Base-by-base conservation (phyloP, 2,329 filamentous ascomycete genomes). In the Cladosporium cucumerinum region DNA sequence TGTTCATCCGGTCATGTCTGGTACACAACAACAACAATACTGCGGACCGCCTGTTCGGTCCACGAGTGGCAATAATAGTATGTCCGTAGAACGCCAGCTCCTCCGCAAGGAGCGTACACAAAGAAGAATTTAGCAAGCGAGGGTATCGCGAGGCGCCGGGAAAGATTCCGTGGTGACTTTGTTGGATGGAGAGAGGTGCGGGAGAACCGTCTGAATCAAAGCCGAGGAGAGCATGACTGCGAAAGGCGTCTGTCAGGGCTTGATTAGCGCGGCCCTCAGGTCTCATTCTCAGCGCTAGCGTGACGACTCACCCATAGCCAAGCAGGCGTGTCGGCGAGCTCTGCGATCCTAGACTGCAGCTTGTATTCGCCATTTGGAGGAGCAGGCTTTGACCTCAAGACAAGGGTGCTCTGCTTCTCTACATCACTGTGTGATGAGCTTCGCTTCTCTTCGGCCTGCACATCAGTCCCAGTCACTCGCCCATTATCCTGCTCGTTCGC, bases 1-100 rank as follows among this genome's bases (percentile, higher is more conserved):
- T 43, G 57, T 60, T 49, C 21, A 26, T 60, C 39, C 58, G 57
- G 58, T 61, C 46, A 51, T 61, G 58, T 51, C 58, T 61, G 58
- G 32, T 61, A 61, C 58, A 61, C 58, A 51, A 61, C 36, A 43
- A 28, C n/a, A 34, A 26, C n/a, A 32, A 30, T 30, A 8, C 25
- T 30, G 26, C 18, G 26, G 23, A 26, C 57, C 57, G 39, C 39
- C 26, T 43, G 23, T 58, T 28, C 34, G 57, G 34, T 46, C 36
- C 57, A 25, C 32, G 26, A 58, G n/a, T 58, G 57, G 25, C 46
- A 8, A 55, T 55, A 25, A 52, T 36, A 28, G 48, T 30, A 61
- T 32, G 28, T 51, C 32, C 59, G 48, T 52, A 26, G 10, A 57
- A 34, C 46, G 58, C 46, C 23, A 48, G 28, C 48, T 49, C 57